Evolutionary conservation across 2,329 filamentous ascomycete genomes (phyloP).

Genomic region (Setomelanomma holmii): DNA sequence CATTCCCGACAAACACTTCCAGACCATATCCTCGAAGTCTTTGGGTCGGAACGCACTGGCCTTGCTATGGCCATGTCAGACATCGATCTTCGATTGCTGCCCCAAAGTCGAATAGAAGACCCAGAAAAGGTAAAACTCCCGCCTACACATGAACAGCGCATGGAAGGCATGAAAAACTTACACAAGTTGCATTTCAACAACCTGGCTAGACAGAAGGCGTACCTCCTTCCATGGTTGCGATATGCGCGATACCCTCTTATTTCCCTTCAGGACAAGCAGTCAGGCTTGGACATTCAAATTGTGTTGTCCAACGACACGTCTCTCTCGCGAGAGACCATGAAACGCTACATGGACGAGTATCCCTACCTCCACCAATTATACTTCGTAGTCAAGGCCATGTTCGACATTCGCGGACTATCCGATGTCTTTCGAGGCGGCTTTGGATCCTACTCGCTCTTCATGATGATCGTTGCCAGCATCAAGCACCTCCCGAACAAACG

Average conservation of each 20-base stretch:
- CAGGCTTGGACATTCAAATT: constrained; percentile 61
- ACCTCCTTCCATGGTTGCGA: constrained; percentile 27
- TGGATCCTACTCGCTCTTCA: constrained; percentile 62
- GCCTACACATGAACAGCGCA: constrained; percentile 19
- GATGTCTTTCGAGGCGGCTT: constrained; percentile 59
- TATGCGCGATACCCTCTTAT: constrained; percentile 51
- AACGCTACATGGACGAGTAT: constrained; percentile 57
- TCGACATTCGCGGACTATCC: constrained; percentile 59
- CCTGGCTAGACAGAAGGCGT: constrained; percentile 8
- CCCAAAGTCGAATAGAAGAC: constrained; percentile 5
- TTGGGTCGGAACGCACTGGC: constrained; percentile 63
- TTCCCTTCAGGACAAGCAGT: constrained; percentile 52
- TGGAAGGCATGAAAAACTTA: constrained; percentile 6
- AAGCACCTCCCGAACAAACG: constrained; percentile 50
- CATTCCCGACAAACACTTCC: constrained; percentile 27
- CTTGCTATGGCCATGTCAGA: constrained; percentile 62
- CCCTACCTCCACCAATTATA: constrained; percentile 60
- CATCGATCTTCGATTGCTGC: constrained; percentile 57
- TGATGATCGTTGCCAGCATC: constrained; percentile 64
- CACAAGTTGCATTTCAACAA: constrained; percentile 4
- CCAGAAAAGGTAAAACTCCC: constrained; percentile 15
- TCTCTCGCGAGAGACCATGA: constrained; percentile 52
- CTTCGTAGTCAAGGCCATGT: constrained; percentile 56
- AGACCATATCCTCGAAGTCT: constrained; percentile 49
- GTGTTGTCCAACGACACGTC: constrained; percentile 54